Evolutionary conservation across 305 asterid genomes (phyloP), one percentile per base, ranked within the genome.

Genomic region (Plantago coronopus): DNA sequence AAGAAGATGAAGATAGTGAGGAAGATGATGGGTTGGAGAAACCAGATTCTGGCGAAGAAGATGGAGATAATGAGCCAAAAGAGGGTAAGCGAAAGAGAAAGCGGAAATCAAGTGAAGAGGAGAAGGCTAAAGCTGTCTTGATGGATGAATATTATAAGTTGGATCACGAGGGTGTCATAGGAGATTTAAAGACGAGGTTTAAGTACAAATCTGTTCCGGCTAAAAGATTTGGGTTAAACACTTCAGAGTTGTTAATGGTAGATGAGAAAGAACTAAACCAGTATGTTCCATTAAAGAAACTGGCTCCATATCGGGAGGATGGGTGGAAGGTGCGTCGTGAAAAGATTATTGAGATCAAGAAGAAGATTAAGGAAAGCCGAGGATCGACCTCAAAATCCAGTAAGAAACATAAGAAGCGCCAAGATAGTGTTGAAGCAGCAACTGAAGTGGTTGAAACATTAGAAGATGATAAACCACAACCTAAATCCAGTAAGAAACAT

Each of bases 121-220:
- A 82, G 76, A 77, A 83, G 71, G 87, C 83, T 5, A 79, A 78
- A 59, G 74, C 66, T 53, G 87, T 83, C 67, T 68, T 83, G 64
- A 55, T 91, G 95, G 96, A 91, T 53, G 98, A 91, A 77, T 91
- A 88, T 55, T 79, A 88, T 78, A 86, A 86, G 77, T 75, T 91
- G 83, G 97, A 88, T 67, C 88, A 86, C 65, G 98, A 91, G 69
- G 98, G 78, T 57, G 82, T 93, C 6, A 69, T 88, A 12, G 98
- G 88, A 10, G 97, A 84, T 72, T 65, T 88, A 78, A 86, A 84
- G 69, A 88, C 98, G 15, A 84, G 96, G 69, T 91, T 91, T 65
- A 86, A 81, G 74, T 91, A 91, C 81, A 86, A 40, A 68, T 55
- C 83, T 49, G 95, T 91, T 17, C 71, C 80, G 43, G 62, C 86